Conservation (phyloP, 2,329 filamentous ascomycete species). For the Ophiostoma populinum region DNA sequence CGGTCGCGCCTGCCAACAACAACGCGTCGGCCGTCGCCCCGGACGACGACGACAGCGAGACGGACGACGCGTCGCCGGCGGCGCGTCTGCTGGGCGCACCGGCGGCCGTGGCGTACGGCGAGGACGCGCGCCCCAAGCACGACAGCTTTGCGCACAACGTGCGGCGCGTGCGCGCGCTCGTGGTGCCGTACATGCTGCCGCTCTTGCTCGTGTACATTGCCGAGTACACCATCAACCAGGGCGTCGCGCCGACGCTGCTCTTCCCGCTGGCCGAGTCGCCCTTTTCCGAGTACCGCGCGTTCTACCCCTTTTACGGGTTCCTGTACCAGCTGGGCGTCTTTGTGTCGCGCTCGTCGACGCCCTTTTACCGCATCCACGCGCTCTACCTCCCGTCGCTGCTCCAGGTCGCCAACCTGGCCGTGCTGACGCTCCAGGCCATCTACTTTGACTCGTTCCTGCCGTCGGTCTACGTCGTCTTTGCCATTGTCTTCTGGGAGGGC, state of each 20-base stretch:
- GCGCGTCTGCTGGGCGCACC: neutral
- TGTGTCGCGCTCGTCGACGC: slow-evolving; percentile 77
- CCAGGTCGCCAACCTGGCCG: slow-evolving; percentile 58
- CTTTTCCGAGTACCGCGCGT: slow-evolving; percentile 65
- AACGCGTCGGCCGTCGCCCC: slow-evolving; percentile 20
- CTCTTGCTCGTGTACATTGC: slow-evolving; percentile 84
- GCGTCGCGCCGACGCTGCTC: slow-evolving; percentile 73
- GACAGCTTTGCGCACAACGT: slow-evolving; percentile 33
- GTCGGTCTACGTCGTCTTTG: slow-evolving; percentile 69
- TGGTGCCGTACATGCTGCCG: slow-evolving; percentile 75
- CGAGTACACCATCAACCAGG: slow-evolving; percentile 96
- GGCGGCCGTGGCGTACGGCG: slow-evolving; percentile 5
- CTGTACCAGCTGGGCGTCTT: slow-evolving; percentile 94
- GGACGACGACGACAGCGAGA: slow-evolving; percentile 15
- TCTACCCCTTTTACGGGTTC: slow-evolving; percentile 89
- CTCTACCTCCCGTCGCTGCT: slow-evolving; percentile 72
- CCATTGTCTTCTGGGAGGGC: slow-evolving; percentile 85
- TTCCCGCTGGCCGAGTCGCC: slow-evolving; percentile 65
- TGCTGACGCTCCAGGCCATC: slow-evolving; percentile 62
- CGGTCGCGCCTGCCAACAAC: slow-evolving; percentile 19
- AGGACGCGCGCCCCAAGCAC: slow-evolving; percentile 9
- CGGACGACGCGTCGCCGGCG: slow-evolving; percentile 11
- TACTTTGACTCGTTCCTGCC: slow-evolving; percentile 55
- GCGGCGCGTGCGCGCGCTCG: slow-evolving; percentile 47
- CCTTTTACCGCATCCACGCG: slow-evolving; percentile 64